Evolutionary conservation across 805 yeast genomes (phyloP), one percentile per base, ranked within the genome.

Genomic region (Sugiyamaella lignohabitans): DNA sequence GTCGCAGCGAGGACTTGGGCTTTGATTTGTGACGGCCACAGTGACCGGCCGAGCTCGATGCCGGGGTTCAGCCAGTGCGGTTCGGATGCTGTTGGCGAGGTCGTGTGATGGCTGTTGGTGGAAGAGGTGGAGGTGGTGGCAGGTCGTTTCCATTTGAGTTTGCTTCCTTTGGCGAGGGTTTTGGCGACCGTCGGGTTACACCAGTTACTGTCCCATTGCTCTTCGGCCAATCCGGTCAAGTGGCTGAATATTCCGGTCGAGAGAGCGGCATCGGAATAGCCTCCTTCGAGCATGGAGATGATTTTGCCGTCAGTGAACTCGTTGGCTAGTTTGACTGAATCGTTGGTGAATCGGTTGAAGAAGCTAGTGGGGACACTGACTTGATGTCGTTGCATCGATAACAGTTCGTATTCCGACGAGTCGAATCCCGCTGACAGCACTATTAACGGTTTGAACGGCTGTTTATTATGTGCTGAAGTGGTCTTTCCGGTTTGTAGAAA

Each of bases 391-490:
- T 86, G 95, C 95, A 86, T 87, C 42, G 81, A 76, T n/a, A 78
- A 77, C 48, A 80, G 80, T 59, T 86, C 95, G 62, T 75, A 81
- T 60, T 86, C 95, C 16, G 85, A 79, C 2, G 93, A 94, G 65
- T 86, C 95, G 61, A 86, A 87, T 1, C 95, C 95, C 0, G 95
- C 89, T 38, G 94, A 84, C 1, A 86, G 71, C n/a, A 82, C 73
- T 2, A 87, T 76, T 49, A 85, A 53, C 0, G 80, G 76, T 52
- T 73, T 74, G 60, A 77, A 79, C 2, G 71, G 70, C 56, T 64
- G 65, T 51, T 59, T 65, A 51, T 39, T 62, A 38, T 41, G 61
- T 34, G 19, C 58, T 4, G 56, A 54, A 8, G 42, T 46, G 1
- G 41, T 34, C 44, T 50, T 32, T 16, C 61, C 27, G 39, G 47